Percentiles rank a stretch among this genome's conserved stretches.
These are phyloP conservation scores for Mariannaea elegans DNA, from an alignment of 2,329 filamentous ascomycete genomes.

Conservation along the genomic window DNA sequence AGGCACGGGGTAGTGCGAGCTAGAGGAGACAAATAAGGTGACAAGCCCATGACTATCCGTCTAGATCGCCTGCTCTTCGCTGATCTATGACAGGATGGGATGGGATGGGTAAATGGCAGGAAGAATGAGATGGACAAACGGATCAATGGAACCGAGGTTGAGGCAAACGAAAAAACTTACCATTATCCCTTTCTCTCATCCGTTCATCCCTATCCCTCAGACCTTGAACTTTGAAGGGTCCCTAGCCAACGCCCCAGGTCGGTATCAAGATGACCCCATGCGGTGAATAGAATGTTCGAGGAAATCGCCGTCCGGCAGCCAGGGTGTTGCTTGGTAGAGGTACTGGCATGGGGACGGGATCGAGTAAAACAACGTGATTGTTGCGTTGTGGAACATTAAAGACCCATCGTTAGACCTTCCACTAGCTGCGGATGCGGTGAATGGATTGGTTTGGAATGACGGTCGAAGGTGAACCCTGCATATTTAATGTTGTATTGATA, in stretches of 20 bases:
- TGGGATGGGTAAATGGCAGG: neutral
- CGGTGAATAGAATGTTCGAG: neutral
- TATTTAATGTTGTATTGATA: neutral
- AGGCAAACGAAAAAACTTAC: neutral
- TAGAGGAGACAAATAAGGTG: neutral
- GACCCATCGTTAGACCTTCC: conserved; percentile 12
- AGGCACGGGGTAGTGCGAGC: neutral
- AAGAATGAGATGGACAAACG: neutral
- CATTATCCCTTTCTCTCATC: neutral
- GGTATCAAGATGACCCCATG: conserved; percentile 15
- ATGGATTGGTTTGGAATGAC: conserved; percentile 1
- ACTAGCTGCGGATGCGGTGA: neutral
- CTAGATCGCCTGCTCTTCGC: neutral
- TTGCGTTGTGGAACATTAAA: conserved; percentile 17
- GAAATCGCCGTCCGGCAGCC: conserved; percentile 6
- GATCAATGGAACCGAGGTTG: neutral
- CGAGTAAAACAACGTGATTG: conserved; percentile 20
- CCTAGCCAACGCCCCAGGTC: neutral
- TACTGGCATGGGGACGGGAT: conserved; percentile 5
- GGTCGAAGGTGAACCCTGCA: neutral
- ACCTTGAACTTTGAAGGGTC: neutral
- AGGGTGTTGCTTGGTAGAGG: neutral
- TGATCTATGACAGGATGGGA: neutral
- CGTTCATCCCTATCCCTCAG: neutral
- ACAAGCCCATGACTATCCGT: neutral